Base-by-base conservation (phyloP, 2,329 filamentous ascomycete species). In the Diaporthe capsici region DNA sequence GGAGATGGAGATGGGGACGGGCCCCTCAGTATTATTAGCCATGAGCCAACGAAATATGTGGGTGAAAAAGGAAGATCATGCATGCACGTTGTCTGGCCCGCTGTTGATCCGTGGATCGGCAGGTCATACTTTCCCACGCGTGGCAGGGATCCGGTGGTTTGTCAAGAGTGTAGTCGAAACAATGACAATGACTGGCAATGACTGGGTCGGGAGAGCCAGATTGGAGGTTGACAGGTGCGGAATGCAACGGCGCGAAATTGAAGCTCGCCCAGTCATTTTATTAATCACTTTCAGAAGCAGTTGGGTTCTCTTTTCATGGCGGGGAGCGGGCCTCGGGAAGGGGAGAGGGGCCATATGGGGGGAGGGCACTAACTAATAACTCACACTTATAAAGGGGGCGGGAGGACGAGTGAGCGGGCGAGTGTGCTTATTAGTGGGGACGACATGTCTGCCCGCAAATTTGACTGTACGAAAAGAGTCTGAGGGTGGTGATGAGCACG, bases 381-480 rank as follows among this genome's bases (percentile, higher is more conserved):
- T 51, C 28, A n/a, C 22, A 13, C 34, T 39, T 53, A 6, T 53
- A 68, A 53, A 53, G 47, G 65, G 65, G 65, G 47, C 65, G 65
- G 34, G 31, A 25, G 47, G 65, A 37, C 47, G 22, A 39, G 49
- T 42, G 49, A 37, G 65, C 65, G 65, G 15, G 65, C 49, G 47
- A 12, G 10, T 2, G 65, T 55, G 44, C n/a, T n/a, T 44, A 17
- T 20, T 37, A 39, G 65, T 70, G 65, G 65, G 9, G 65, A 53
- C 65, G 9, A 70, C n/a, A 42, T 70, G 65, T 70, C 28, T 42
- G 49, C 10, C 49, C 49, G 65, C 65, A 55, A 70, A 70, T 70
- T 70, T 55, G 65, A 70, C 55, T 70, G 65, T 70, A 70, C 65
- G 17, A 55, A 55, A 65, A 65, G 42, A 70, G 65, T 68, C 47